Percentiles rank a stretch among this genome's conserved stretches.
Conservation (phyloP, 2,329 filamentous ascomycete genomes). For the Didymella glomerata region DNA sequence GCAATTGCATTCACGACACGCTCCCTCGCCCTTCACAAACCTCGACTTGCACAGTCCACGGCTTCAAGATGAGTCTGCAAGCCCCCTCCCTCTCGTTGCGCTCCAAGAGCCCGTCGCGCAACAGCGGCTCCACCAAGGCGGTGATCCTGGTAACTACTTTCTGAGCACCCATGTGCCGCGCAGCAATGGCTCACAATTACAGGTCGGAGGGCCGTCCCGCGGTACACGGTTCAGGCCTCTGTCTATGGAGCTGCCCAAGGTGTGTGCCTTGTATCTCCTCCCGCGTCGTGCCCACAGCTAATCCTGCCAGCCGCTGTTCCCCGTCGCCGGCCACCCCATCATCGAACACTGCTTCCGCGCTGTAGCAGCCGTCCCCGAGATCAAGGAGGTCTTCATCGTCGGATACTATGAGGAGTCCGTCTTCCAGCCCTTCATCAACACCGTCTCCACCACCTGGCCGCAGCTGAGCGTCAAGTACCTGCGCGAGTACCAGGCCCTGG, state of each 20-base stretch:
- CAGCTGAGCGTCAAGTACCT: constrained; percentile 92
- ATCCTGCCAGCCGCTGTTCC: constrained; percentile 81
- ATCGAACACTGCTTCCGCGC: constrained; percentile 97
- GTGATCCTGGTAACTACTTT: constrained; percentile 80
- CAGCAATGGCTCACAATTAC: constrained; percentile 37
- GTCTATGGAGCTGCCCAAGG: constrained; percentile 95
- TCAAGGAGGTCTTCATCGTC: constrained; percentile 96
- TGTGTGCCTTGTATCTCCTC: constrained; percentile 49
- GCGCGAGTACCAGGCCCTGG: constrained; percentile 94
- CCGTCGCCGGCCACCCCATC: constrained; percentile 97
- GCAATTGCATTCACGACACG: constrained; percentile 30
- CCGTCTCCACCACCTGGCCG: constrained; percentile 83
- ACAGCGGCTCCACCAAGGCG: constrained; percentile 76
- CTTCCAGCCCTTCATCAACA: constrained; percentile 98
- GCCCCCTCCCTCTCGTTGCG: constrained; percentile 48
- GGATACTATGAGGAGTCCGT: constrained; percentile 98
- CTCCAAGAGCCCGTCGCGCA: constrained; percentile 42
- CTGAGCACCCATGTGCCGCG: constrained; percentile 9
- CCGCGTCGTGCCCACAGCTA: not conserved
- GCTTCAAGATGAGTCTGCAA: constrained; percentile 47
- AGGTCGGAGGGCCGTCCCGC: constrained; percentile 95
- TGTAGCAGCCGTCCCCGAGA: constrained; percentile 86
- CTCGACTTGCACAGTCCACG: not conserved
- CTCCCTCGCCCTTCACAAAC: not conserved
- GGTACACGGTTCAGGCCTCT: constrained; percentile 95